Base-by-base conservation (phyloP, 306 rosid genomes). In the Casuarina cunninghamiana region DNA sequence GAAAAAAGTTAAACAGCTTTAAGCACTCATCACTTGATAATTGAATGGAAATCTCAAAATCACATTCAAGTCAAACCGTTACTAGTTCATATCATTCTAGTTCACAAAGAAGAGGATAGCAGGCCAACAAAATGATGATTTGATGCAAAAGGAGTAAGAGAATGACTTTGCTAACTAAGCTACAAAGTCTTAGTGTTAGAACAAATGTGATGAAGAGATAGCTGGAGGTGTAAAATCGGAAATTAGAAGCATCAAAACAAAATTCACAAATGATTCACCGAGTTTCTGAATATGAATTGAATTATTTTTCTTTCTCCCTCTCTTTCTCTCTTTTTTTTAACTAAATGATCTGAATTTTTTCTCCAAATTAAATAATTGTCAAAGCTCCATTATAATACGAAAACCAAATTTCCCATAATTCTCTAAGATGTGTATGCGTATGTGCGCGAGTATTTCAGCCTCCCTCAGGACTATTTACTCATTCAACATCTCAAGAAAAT, bases 61-160 rank as follows among this genome's bases (percentile, higher is more conserved):
- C n/a, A 80, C 53, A 63, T 58, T 77, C 49, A 48, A 67, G 72
- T 58, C 61, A 77, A 3, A 69, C 73, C 60, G 5, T 50, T 58
- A 41, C 10, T 13, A 6, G 9, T 7, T 66, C 11, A 66, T 41
- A 41, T 66, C 49, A 17, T 41, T 15, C 16, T 6, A 16, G 42
- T 41, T 66, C 50, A 7, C 71, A 48, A 41, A 49, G 32, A 6
- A 42, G 42, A 66, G 49, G 10, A 65, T 15, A 65, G 41, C 32
- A 65, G 3, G 8, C 42, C 10, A 63, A 6, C 5, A 6, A 1
- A 32, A 63, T 4, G 68, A 63, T 13, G 44, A 63, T 63, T 11
- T 63, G 38, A 62, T 37, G 7, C 45, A 1, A 15, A 38, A 62
- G 10, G 44, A n/a, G 2, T 62, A 35, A 62, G 3, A 62, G 5